phyloP scores from a whole-genome alignment of 163 green algal species.

The Dunaliella salina region DNA sequence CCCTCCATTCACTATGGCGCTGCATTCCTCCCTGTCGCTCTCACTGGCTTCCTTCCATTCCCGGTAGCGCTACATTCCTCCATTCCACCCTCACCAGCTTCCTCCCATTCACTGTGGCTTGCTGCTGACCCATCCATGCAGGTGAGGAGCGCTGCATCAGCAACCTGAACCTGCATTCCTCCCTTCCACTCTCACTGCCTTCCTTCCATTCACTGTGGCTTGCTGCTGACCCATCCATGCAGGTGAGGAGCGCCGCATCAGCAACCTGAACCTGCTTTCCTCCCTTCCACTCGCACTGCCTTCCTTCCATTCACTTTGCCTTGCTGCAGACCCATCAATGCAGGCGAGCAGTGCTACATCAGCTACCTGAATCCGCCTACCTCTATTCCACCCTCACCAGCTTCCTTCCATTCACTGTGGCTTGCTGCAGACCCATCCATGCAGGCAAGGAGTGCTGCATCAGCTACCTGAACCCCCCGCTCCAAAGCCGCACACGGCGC shows the following conservation, averaged over 20 bases:
- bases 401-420: not conserved
- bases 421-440: not conserved
- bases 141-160: not conserved
- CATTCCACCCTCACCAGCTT: too few species aligned
- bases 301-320: not conserved
- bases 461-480: constrained; percentile 5
- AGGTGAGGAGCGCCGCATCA: not conserved
- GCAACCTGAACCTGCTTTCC: not conserved
- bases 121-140: too few species aligned
- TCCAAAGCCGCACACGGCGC: not conserved
- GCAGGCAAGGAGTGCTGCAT: constrained; percentile 3
- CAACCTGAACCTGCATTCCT: not conserved
- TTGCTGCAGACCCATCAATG: not conserved
- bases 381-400: not conserved
- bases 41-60: not conserved
- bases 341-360: not conserved
- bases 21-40: too few species aligned
- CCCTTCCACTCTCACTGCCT: not conserved
- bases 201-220: not conserved
- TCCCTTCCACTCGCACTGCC: not conserved
- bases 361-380: not conserved
- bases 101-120: too few species aligned
- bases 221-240: not conserved
- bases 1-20: too few species aligned
- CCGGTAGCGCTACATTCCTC: too few species aligned